Evolutionary conservation across 2,329 filamentous ascomycete genomes (phyloP).

Genomic region (Pseudogymnoascus sp.): DNA sequence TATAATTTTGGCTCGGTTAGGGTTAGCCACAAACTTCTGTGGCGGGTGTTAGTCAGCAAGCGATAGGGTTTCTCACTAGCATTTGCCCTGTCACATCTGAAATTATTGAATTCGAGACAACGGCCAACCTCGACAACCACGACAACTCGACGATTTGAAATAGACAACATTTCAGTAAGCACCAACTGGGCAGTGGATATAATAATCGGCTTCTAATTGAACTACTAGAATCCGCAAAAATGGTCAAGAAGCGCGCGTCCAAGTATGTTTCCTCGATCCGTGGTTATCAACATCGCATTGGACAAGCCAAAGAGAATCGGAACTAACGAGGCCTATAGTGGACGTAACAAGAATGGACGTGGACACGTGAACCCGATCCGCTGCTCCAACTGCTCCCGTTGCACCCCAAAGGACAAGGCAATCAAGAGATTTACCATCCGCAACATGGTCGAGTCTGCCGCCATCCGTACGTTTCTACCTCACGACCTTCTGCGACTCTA

Average conservation of each 20-base stretch:
- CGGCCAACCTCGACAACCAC: slow-evolving; percentile 10
- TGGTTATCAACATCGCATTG: not conserved
- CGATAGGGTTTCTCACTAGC: slow-evolving; percentile 10
- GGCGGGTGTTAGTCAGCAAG: slow-evolving; percentile 1
- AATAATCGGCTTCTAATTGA: not conserved
- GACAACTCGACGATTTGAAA: slow-evolving; percentile 11
- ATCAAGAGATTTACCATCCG: slow-evolving; percentile 99
- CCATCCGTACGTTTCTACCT: slow-evolving; percentile 75
- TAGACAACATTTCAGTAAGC: slow-evolving; percentile 11
- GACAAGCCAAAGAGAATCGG: not conserved
- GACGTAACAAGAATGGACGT: slow-evolving; percentile 99
- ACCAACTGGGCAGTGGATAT: not conserved
- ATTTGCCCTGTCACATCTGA: slow-evolving; percentile 2
- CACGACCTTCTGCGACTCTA: not conserved
- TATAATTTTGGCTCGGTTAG: slow-evolving; percentile 8
- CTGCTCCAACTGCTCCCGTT: slow-evolving; percentile 76
- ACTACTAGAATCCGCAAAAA: slow-evolving; percentile 48
- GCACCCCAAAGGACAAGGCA: slow-evolving; percentile 85
- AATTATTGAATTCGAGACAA: not conserved
- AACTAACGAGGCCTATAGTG: slow-evolving; percentile 46
- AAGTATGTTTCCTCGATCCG: slow-evolving; percentile 41
- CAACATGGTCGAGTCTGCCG: slow-evolving; percentile 99
- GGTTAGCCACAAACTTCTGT: not conserved
- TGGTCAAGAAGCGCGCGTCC: slow-evolving; percentile 67
- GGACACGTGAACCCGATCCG: slow-evolving; percentile 99